Percentiles rank a stretch among this genome's conserved stretches.
Conservation (phyloP, 192 early-diverging fungal genomes). For the Chytriomyces sp. region DNA sequence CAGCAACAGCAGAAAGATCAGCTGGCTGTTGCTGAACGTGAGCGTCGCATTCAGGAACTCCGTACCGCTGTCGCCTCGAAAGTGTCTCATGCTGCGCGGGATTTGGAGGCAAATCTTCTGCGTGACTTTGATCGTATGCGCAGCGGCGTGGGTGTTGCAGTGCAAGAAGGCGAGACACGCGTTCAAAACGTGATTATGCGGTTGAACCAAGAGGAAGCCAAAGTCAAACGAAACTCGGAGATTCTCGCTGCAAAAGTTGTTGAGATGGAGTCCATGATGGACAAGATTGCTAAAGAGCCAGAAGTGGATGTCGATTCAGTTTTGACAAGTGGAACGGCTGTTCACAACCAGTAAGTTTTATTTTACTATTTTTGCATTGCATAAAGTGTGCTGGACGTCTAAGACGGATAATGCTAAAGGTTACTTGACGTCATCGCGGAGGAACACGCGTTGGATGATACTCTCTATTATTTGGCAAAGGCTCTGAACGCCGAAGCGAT, state of each 20-base stretch:
- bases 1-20: constrained; percentile 1
- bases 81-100: constrained; percentile 3
- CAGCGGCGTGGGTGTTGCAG: constrained; percentile 1
- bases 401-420: constrained; percentile 43
- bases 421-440: constrained; percentile 87
- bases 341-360: constrained; percentile 67
- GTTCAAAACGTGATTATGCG: constrained; percentile 65
- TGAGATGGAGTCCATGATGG: constrained; percentile 61
- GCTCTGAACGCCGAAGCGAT: constrained; percentile 80
- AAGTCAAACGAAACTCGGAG: constrained; percentile 65
- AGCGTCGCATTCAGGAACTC: constrained; percentile 42
- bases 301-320: constrained; percentile 71
- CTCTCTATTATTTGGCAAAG: constrained; percentile 79
- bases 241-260: constrained; percentile 66
- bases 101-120: constrained; percentile 6
- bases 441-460: constrained; percentile 87
- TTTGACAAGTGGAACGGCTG: constrained; percentile 64
- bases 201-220: constrained; percentile 57
- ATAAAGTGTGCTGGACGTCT: not conserved
- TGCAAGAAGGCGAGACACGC: constrained; percentile 72
- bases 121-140: constrained; percentile 34
- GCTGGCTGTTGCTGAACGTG: not conserved
- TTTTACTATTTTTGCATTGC: not conserved
- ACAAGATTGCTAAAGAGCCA: constrained; percentile 58
- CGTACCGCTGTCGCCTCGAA: constrained; percentile 10